Evolutionary conservation across 768 basidiomycete genomes (phyloP).

Genomic region (Suillus cothurnatus): DNA sequence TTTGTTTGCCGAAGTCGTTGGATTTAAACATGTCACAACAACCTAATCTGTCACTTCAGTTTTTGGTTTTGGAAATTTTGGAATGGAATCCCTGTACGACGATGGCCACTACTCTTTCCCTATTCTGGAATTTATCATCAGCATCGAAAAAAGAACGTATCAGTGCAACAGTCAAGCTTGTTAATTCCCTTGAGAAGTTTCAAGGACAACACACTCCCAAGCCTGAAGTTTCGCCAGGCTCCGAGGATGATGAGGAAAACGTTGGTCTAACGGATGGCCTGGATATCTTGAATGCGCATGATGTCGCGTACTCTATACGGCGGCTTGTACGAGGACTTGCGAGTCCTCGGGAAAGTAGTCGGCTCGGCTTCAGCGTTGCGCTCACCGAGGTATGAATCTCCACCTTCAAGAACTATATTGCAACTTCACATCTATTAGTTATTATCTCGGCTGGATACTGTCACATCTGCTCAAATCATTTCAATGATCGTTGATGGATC

Average conservation of each 20-base stretch:
- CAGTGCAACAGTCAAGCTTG: constrained; percentile 83
- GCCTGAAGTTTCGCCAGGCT: constrained; percentile 27
- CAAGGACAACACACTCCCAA: constrained; percentile 63
- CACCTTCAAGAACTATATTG: constrained; percentile 6
- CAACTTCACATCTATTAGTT: constrained; percentile 49
- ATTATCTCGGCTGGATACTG: constrained; percentile 72
- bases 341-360: constrained; percentile 89
- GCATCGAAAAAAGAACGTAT: constrained; percentile 77
- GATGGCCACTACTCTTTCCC: constrained; percentile 87
- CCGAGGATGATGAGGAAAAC: constrained; percentile 48
- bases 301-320: constrained; percentile 91
- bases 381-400: constrained; percentile 77
- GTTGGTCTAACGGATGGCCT: constrained; percentile 47
- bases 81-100: background rate
- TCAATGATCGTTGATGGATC: constrained; percentile 74
- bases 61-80: constrained; percentile 11
- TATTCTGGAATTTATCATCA: constrained; percentile 94
- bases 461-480: constrained; percentile 77
- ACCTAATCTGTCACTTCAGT: constrained; percentile 17
- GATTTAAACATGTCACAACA: constrained; percentile 31
- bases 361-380: constrained; percentile 94
- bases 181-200: constrained; percentile 82
- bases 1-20: background rate
- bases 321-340: constrained; percentile 86
- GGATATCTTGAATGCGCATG: constrained; percentile 77